phyloP scores from a whole-genome alignment of 306 rosid genomes.

The Cicer cuneatum region DNA sequence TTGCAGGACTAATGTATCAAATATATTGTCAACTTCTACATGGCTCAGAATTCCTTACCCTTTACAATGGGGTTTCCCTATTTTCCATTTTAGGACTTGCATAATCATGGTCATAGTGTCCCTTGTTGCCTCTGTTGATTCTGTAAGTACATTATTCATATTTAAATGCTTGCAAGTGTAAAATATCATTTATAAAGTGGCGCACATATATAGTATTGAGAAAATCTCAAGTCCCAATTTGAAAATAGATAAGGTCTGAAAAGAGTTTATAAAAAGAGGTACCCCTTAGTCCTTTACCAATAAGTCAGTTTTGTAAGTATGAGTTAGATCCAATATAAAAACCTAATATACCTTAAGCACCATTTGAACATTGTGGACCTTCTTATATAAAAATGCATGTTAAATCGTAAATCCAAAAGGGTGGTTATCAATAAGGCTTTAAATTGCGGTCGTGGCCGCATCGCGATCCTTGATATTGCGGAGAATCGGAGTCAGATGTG shows the following conservation, averaged over 20 bases:
- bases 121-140: constrained; percentile 87
- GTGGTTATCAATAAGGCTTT: not conserved
- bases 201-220: not conserved
- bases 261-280: no score
- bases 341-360: not conserved
- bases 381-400: constrained; percentile 13
- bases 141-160: constrained; percentile 58
- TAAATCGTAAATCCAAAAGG: not conserved
- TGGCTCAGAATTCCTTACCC: constrained; percentile 90
- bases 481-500: not conserved
- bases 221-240: not conserved
- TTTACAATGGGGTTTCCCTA: constrained; percentile 88
- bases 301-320: no score
- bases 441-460: not conserved
- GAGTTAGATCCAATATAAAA: no score
- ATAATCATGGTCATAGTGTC: constrained; percentile 81
- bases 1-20: constrained; percentile 86
- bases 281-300: no score
- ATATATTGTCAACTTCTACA: constrained; percentile 73
- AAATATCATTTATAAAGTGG: not conserved
- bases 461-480: not conserved
- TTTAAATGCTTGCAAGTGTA: constrained; percentile 34
- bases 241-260: no score
- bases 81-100: constrained; percentile 80
- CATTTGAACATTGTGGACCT: not conserved